These are phyloP conservation scores for Arachnomyces sp. DNA, from an alignment of 2,329 filamentous ascomycete species.

Conservation along the genomic window DNA sequence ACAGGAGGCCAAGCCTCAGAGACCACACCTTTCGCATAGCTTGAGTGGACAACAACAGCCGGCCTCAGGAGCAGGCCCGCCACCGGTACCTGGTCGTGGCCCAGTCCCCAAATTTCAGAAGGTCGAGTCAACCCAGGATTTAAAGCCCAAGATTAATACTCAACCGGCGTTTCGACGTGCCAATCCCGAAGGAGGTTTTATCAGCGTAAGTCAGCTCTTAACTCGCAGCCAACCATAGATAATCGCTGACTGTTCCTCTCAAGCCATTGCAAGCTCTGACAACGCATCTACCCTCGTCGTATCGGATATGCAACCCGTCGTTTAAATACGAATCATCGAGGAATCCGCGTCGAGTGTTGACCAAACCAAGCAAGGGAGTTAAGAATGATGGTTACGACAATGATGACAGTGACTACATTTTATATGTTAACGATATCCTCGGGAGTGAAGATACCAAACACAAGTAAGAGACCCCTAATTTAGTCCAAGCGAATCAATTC, in stretches of 20 bases:
- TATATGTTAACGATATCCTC: conserved; percentile 97
- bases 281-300: conserved; percentile 84
- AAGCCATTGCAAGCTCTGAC: conserved; percentile 94
- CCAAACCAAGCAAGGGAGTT: conserved; percentile 94
- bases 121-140: conserved; percentile 62
- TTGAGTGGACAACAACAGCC: conserved; percentile 38
- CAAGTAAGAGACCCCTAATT: conserved; percentile 55
- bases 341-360: conserved; percentile 89
- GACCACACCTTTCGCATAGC: conserved; percentile 40
- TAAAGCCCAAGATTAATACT: conserved; percentile 73
- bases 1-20: conserved; percentile 45
- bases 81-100: conserved; percentile 45
- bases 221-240: conserved; percentile 1
- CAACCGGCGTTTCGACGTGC: conserved; percentile 89
- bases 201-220: conserved; percentile 61
- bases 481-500: not conserved
- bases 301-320: conserved; percentile 93
- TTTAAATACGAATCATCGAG: conserved; percentile 99
- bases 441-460: conserved; percentile 97
- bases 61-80: conserved; percentile 37
- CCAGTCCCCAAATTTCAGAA: conserved; percentile 84
- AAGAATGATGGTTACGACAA: conserved; percentile 99
- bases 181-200: conserved; percentile 94
- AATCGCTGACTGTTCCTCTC: conserved; percentile 13
- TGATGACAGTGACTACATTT: conserved; percentile 97